These are phyloP conservation scores for Apiotrichum domesticum DNA, from an alignment of 1,284 basidiomycete species.

Conservation along the genomic window DNA sequence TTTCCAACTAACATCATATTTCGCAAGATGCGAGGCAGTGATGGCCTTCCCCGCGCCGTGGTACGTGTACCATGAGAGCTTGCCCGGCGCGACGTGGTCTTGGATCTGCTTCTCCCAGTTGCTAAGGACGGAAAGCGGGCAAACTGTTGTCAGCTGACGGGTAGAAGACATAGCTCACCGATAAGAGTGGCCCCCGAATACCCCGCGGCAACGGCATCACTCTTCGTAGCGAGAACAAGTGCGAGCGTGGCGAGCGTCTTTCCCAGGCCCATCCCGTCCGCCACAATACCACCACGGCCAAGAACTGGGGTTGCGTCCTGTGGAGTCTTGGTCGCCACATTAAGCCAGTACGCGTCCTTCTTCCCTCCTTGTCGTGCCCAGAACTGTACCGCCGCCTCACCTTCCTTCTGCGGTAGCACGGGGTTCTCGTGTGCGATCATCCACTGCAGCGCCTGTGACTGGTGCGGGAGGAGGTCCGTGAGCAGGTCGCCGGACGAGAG, in stretches of 20 bases:
- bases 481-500: conserved; percentile 57
- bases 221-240: conserved; percentile 66
- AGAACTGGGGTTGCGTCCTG: conserved; percentile 60
- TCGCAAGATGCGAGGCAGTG: conserved; percentile 56
- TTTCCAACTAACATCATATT: conserved; percentile 54
- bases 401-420: conserved; percentile 57
- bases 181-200: conserved; percentile 66
- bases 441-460: conserved; percentile 54
- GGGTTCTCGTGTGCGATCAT: conserved; percentile 72
- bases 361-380: conserved; percentile 63
- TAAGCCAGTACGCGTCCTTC: conserved; percentile 45
- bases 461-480: conserved; percentile 70
- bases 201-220: conserved; percentile 53
- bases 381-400: conserved; percentile 74
- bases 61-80: conserved; percentile 60
- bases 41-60: conserved; percentile 59
- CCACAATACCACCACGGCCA: conserved; percentile 74
- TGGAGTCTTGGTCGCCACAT: conserved; percentile 73
- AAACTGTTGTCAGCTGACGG: conserved; percentile 53
- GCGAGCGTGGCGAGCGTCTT: conserved; percentile 78
- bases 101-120: conserved; percentile 86
- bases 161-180: conserved; percentile 50
- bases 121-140: conserved; percentile 75
- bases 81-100: conserved; percentile 62
- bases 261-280: conserved; percentile 81